phyloP scores from a whole-genome alignment of 2,329 filamentous ascomycete species.

The Apiospora phragmitis region DNA sequence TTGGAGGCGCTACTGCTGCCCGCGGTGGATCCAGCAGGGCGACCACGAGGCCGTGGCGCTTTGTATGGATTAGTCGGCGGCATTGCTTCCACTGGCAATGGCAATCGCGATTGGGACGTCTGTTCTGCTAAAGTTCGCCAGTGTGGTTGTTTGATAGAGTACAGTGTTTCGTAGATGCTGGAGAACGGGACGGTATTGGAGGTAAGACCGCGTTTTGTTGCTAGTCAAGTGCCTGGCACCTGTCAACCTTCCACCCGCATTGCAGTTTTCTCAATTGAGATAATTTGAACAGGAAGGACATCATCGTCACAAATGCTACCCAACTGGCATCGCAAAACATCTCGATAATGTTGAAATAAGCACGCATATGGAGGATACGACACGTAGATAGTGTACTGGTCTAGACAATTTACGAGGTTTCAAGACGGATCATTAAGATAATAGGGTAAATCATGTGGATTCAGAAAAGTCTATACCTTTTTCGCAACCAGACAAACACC shows the following conservation, averaged over 20 bases:
- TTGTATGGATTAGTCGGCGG: not conserved
- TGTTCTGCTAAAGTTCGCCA: not conserved
- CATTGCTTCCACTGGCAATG: not conserved
- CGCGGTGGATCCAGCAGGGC: not conserved
- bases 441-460: not conserved
- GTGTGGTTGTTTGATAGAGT: not conserved
- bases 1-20: not conserved
- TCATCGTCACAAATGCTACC: too few species aligned
- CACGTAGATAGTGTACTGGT: not conserved
- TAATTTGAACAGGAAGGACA: not conserved
- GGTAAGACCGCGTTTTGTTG: not conserved
- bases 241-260: not conserved
- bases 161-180: not conserved
- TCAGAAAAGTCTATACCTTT: slow-evolving; percentile 5
- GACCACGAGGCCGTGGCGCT: slow-evolving; percentile 2
- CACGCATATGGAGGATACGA: not conserved
- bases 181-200: not conserved
- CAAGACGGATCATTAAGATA: not conserved
- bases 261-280: not conserved
- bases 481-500: slow-evolving; percentile 12
- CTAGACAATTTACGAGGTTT: not conserved
- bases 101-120: not conserved
- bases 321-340: not conserved
- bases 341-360: not conserved
- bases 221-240: not conserved